A percentile compares a stretch with the other conserved stretches of the same genome.
phyloP scores from a whole-genome alignment of 2,329 filamentous ascomycete species.

The Botrytis medusae region DNA sequence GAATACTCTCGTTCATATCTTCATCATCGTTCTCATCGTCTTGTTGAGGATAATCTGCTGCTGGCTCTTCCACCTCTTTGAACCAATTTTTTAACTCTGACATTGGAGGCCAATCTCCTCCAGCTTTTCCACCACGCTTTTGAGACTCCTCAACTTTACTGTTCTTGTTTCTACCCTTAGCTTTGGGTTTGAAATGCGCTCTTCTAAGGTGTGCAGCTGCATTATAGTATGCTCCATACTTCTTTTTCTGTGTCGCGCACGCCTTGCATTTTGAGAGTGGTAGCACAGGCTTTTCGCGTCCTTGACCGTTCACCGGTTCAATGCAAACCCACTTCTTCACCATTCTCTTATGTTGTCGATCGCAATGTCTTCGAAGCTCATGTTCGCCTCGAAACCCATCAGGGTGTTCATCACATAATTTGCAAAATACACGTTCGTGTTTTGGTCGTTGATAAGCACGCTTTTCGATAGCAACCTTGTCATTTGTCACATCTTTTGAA shows the following conservation, averaged over 20 bases:
- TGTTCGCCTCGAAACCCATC: slow-evolving; percentile 90
- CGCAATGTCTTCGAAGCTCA: slow-evolving; percentile 70
- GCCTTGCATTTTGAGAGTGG: slow-evolving; percentile 67
- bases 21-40: slow-evolving; percentile 43
- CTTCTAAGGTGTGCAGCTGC: slow-evolving; percentile 86
- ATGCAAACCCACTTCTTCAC: slow-evolving; percentile 60
- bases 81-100: slow-evolving; percentile 60
- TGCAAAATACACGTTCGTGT: slow-evolving; percentile 51
- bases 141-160: slow-evolving; percentile 42
- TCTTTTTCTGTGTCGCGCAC: slow-evolving; percentile 77
- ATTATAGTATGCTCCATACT: slow-evolving; percentile 92
- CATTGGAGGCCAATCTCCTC: slow-evolving; percentile 58
- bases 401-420: slow-evolving; percentile 75
- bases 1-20: slow-evolving; percentile 38
- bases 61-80: slow-evolving; percentile 48
- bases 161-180: slow-evolving; percentile 45
- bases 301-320: slow-evolving; percentile 52
- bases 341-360: slow-evolving; percentile 61
- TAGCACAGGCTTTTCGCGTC: slow-evolving; percentile 53
- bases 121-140: slow-evolving; percentile 55
- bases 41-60: slow-evolving; percentile 37
- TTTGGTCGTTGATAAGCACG: slow-evolving; percentile 40
- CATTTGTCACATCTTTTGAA: slow-evolving; percentile 38
- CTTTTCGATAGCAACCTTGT: slow-evolving; percentile 38
- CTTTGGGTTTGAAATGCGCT: slow-evolving; percentile 77